Evolutionary conservation across 768 basidiomycete genomes (phyloP), one percentile per base, ranked within the genome.

Genomic region (Amyloporia xantha): DNA sequence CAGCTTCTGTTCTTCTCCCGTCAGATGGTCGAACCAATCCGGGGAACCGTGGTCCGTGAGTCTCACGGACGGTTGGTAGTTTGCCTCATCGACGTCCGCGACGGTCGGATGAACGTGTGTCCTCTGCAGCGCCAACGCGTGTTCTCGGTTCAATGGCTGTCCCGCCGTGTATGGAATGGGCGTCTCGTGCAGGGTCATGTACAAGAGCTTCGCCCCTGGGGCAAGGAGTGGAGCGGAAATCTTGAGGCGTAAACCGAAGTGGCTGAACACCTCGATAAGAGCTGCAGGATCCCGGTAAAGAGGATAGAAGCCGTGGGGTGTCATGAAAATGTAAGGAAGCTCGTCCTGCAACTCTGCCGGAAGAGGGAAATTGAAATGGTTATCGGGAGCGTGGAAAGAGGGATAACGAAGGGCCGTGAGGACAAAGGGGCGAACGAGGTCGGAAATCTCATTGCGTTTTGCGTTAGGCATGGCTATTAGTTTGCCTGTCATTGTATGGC

Each of bases 61-160:
- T 48, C 66, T 59, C 17, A 71, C 71, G n/a, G n/a, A n/a, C 5
- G 23, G 37, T 7, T 39, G 20, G 6, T 37, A 5, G 54, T 86
- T 85, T 54, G 81, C 61, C 54, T 84, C 81, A 13, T 64, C 58
- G 20, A 86, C 67, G 62, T 88, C 85, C 25, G 73, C 81, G 48
- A 75, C 74, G 0, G 81, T 84, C 0, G 76, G 76, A 0, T 67
- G 62, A 4, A 64, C 56, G 12, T 48, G 27, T 3, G 48, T 55
- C 20, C 58, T 47, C 0, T 65, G 47, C 4, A 52, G 41, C 2
- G 66, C 69, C 2, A 70, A 59, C 1, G 47, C 65, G 10, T 68
- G 57, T 5, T 53, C 58, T 28, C 66, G 65, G 19, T 66, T 68
- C 36, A 62, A 54, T 1, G 65, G 58, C 19, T 69, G 68, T 6